Percentiles rank a stretch among this genome's conserved stretches.
Evolutionary conservation across 2,329 filamentous ascomycete genomes (phyloP).

Genomic region (Ciborinia camelliae): DNA sequence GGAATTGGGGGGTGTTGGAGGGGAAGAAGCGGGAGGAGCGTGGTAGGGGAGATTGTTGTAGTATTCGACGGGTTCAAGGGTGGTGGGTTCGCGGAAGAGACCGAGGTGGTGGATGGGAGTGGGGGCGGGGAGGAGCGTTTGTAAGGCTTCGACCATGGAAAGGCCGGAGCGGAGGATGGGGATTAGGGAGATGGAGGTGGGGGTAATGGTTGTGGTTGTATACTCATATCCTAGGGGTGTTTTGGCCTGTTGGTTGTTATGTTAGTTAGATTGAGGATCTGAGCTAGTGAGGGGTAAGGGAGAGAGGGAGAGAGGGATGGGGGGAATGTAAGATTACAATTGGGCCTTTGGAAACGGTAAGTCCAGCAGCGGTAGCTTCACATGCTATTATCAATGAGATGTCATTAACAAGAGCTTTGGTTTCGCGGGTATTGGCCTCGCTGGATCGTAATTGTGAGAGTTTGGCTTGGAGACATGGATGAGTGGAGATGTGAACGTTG

Average conservation of each 20-base stretch:
- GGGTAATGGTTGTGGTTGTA: constrained; percentile 55
- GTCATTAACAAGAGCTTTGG: constrained; percentile 79
- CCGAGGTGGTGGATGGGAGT: constrained; percentile 91
- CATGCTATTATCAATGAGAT: constrained; percentile 78
- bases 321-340: constrained; percentile 62
- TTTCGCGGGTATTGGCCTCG: constrained; percentile 66
- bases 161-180: constrained; percentile 91
- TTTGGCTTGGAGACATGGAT: constrained; percentile 85
- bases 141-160: constrained; percentile 84
- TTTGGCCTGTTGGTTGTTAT: constrained; percentile 53
- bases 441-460: constrained; percentile 82
- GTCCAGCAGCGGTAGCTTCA: constrained; percentile 68
- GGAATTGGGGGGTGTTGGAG: constrained; percentile 41
- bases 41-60: constrained; percentile 95
- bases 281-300: constrained; percentile 15
- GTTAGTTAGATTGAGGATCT: constrained; percentile 12
- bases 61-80: constrained; percentile 88
- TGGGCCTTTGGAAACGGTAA: constrained; percentile 56
- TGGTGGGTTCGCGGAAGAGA: constrained; percentile 85
- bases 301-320: not conserved
- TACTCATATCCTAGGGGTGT: constrained; percentile 79
- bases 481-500: constrained; percentile 74
- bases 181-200: constrained; percentile 72
- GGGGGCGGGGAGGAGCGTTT: constrained; percentile 74
- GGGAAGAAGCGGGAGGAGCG: constrained; percentile 43